phyloP scores from a whole-genome alignment of 208 protist species.

The Trichomonas tenax region DNA sequence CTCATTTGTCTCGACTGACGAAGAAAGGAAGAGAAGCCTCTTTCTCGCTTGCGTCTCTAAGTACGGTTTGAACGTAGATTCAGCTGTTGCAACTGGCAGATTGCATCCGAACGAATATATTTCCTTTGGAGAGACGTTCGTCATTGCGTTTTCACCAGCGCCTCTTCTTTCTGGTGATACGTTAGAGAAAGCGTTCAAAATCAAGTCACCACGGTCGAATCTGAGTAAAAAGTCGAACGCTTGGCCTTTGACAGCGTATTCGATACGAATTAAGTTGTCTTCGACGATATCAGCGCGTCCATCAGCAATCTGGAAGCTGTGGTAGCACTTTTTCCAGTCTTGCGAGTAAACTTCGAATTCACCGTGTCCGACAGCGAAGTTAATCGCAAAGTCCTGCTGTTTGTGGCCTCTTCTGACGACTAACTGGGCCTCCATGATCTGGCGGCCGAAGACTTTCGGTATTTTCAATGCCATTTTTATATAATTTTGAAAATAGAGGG shows the following conservation, averaged over 20 bases:
- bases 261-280: not conserved
- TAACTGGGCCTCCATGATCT: not conserved
- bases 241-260: not conserved
- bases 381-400: not conserved
- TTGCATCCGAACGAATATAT: not conserved
- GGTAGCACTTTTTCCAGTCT: not conserved
- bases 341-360: slow-evolving; percentile 1
- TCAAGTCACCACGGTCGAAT: not conserved
- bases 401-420: not conserved
- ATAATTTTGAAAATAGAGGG: too few species aligned
- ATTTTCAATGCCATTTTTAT: not conserved
- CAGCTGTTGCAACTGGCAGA: not conserved
- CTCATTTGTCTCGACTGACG: not conserved
- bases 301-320: not conserved
- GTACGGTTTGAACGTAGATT: not conserved
- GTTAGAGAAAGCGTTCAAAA: not conserved
- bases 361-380: not conserved
- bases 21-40: not conserved
- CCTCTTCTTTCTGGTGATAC: not conserved
- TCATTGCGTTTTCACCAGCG: not conserved
- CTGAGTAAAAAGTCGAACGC: not conserved
- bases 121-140: not conserved
- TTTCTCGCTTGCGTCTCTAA: not conserved
- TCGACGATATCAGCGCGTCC: not conserved
- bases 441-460: not conserved